These are phyloP conservation scores for Prunus dulcis DNA, from an alignment of 306 rosid genomes.

Conservation along the genomic window DNA sequence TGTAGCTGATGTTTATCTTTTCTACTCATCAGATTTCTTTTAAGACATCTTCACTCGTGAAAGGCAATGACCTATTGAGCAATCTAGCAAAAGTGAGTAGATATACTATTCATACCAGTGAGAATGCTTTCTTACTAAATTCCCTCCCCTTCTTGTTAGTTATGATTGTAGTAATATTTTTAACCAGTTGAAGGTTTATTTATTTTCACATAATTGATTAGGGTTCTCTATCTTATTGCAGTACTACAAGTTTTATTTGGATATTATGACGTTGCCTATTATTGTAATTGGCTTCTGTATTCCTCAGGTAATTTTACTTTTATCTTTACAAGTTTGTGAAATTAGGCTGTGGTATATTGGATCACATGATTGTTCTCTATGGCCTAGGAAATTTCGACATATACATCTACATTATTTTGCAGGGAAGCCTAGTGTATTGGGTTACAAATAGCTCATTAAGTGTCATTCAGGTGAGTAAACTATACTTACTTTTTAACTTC, in stretches of 20 bases:
- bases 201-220: conserved; percentile 11
- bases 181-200: neutral
- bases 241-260: conserved; percentile 61
- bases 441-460: conserved; percentile 66
- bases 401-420: conserved; percentile 26
- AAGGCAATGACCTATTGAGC: conserved; percentile 36
- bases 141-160: neutral
- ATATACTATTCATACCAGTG: conserved; percentile 4
- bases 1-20: conserved; percentile 29
- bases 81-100: conserved; percentile 59
- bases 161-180: neutral
- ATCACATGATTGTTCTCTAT: conserved; percentile 7
- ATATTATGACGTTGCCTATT: conserved; percentile 59
- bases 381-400: neutral
- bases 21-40: conserved; percentile 57
- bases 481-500: neutral
- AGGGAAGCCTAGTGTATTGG: conserved; percentile 98
- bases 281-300: conserved; percentile 44
- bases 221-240: conserved; percentile 46
- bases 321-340: conserved; percentile 10
- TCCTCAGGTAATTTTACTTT: conserved; percentile 71
- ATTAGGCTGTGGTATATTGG: conserved; percentile 10
- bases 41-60: conserved; percentile 40
- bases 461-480: conserved; percentile 57
- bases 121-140: neutral